These are phyloP conservation scores for Kuraishia capsulata DNA, from an alignment of 805 yeast species.

Conservation along the genomic window DNA sequence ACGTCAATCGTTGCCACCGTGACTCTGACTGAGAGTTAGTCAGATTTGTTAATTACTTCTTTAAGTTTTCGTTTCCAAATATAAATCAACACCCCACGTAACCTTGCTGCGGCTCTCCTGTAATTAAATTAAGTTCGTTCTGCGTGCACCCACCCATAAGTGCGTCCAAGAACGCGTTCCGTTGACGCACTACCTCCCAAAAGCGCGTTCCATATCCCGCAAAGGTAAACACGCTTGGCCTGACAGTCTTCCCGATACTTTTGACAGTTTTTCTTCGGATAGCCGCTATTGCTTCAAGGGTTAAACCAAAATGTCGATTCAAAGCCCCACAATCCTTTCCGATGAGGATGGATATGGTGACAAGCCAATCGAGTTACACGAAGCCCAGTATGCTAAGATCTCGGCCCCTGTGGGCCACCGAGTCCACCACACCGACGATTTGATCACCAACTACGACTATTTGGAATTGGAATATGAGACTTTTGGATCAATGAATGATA, in stretches of 20 bases:
- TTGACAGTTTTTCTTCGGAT: no score
- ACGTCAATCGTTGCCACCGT: slow-evolving; percentile 24
- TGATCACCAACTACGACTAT: slow-evolving; percentile 13
- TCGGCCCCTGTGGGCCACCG: neutral
- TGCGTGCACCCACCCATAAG: no score
- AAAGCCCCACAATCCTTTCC: neutral
- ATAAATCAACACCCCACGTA: no score
- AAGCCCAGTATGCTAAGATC: neutral
- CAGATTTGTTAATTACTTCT: neutral
- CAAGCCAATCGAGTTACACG: neutral
- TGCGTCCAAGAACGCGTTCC: no score
- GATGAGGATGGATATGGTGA: neutral
- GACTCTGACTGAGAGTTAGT: slow-evolving; percentile 11
- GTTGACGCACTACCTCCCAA: no score
- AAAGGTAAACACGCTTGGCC: no score
- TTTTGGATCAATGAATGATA: slow-evolving; percentile 21
- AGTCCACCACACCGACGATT: slow-evolving; percentile 3
- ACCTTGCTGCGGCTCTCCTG: no score
- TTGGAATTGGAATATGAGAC: slow-evolving; percentile 22
- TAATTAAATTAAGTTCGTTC: no score
- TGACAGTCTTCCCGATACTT: no score
- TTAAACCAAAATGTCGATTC: neutral
- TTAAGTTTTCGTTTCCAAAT: no score
- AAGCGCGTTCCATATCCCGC: no score
- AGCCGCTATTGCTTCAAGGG: no score